A percentile compares a stretch with the other conserved stretches of the same genome.
Conservation (phyloP, 495 filamentous ascomycete species). For the Penicillium chermesinum region DNA sequence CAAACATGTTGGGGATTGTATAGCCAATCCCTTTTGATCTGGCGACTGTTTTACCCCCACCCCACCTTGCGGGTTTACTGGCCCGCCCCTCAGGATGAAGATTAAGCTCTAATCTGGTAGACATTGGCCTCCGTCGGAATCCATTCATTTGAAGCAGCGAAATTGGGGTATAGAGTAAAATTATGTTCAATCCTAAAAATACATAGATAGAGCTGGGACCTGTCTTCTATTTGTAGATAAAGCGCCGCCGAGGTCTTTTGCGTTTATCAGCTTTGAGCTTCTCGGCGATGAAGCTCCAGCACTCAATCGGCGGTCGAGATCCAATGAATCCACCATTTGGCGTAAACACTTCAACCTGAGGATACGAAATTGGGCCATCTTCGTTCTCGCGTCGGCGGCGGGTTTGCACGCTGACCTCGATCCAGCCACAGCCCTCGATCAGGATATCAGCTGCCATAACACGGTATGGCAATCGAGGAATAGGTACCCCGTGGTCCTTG, state of each 20-base stretch:
- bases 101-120: too few species aligned
- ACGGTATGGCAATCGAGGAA: constrained; percentile 61
- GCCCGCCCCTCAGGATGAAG: too few species aligned
- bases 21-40: too few species aligned
- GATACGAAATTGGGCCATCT: constrained; percentile 38
- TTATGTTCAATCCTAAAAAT: background rate
- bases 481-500: constrained; percentile 25
- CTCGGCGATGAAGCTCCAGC: constrained; percentile 48
- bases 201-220: background rate
- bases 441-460: constrained; percentile 78
- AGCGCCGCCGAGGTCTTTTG: constrained; percentile 19
- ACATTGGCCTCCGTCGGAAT: too few species aligned
- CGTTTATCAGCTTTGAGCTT: constrained; percentile 33
- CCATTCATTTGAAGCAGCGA: too few species aligned
- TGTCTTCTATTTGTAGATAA: constrained; percentile 12
- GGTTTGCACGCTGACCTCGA: constrained; percentile 81
- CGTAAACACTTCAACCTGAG: constrained; percentile 76
- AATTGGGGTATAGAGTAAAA: background rate
- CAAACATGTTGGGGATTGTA: too few species aligned
- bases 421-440: constrained; percentile 88
- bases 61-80: too few species aligned
- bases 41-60: too few species aligned
- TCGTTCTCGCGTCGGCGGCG: constrained; percentile 44
- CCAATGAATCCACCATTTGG: constrained; percentile 77
- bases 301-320: constrained; percentile 65